phyloP scores from a whole-genome alignment of 352 stramenopile genomes.

The Pythium periplocum region DNA sequence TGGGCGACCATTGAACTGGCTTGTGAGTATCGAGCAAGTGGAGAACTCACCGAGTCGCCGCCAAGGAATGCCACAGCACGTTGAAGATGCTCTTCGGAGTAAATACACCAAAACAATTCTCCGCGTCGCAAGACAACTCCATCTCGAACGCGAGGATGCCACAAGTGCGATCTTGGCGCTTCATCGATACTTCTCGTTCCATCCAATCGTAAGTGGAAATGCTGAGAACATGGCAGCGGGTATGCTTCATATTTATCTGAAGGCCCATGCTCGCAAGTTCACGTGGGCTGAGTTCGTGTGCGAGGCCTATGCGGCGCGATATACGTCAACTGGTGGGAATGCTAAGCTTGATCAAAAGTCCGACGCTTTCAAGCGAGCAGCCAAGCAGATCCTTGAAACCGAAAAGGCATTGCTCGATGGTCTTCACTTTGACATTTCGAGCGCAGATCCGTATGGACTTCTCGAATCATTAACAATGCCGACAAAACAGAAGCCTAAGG shows the following conservation, averaged over 20 bases:
- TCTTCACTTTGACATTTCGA: slow-evolving; percentile 68
- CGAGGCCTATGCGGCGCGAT: slow-evolving; percentile 62
- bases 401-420: slow-evolving; percentile 68
- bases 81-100: slow-evolving; percentile 60
- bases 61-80: slow-evolving; percentile 39
- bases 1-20: slow-evolving; percentile 71
- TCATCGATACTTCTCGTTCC: slow-evolving; percentile 74
- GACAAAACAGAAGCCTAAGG: neutral
- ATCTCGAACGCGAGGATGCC: slow-evolving; percentile 61
- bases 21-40: slow-evolving; percentile 49
- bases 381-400: slow-evolving; percentile 51
- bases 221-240: slow-evolving; percentile 61
- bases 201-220: slow-evolving; percentile 55
- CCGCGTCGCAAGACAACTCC: slow-evolving; percentile 53
- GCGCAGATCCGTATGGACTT: slow-evolving; percentile 60
- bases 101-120: slow-evolving; percentile 67
- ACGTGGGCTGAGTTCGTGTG: slow-evolving; percentile 59
- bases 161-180: slow-evolving; percentile 73
- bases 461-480: slow-evolving; percentile 50
- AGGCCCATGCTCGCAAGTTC: slow-evolving; percentile 57
- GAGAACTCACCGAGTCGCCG: slow-evolving; percentile 57
- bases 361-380: slow-evolving; percentile 41
- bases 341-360: slow-evolving; percentile 21
- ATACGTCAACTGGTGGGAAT: neutral
- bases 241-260: slow-evolving; percentile 75